These are phyloP conservation scores for Entomortierella lignicola DNA, from an alignment of 192 early-diverging fungal genomes.

Conservation along the genomic window DNA sequence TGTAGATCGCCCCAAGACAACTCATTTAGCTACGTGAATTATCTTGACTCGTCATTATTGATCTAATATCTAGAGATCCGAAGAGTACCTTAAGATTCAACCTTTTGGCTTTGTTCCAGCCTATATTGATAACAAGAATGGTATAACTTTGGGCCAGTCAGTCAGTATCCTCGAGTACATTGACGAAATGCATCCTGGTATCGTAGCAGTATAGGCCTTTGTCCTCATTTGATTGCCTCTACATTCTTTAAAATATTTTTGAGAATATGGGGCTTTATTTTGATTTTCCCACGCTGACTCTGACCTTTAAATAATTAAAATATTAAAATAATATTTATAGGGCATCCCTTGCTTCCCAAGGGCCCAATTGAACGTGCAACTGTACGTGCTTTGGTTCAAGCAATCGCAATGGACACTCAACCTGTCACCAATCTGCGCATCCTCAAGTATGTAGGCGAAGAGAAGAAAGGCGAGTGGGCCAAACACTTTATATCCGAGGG, in stretches of 20 bases:
- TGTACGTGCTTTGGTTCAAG: conserved; percentile 75
- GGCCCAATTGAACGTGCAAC: conserved; percentile 72
- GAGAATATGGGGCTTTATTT: neutral
- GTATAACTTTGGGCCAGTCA: conserved; percentile 71
- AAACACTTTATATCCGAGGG: conserved; percentile 65
- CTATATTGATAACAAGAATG: conserved; percentile 67
- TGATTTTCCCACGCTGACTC: conserved; percentile 25
- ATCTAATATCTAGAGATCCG: conserved; percentile 45
- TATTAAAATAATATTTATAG: too few relatives aligned
- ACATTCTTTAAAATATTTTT: neutral
- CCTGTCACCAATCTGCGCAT: conserved; percentile 89
- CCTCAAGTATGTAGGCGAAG: conserved; percentile 68
- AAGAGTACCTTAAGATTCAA: conserved; percentile 72
- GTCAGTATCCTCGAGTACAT: conserved; percentile 89
- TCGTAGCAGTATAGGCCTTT: neutral
- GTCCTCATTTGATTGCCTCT: neutral
- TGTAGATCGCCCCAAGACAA: too few relatives aligned
- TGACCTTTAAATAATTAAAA: neutral
- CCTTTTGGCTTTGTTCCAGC: conserved; percentile 77
- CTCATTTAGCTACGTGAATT: neutral
- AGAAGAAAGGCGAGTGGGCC: conserved; percentile 70
- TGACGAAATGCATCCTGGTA: conserved; percentile 79
- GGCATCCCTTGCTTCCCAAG: conserved; percentile 75
- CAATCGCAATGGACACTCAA: conserved; percentile 87
- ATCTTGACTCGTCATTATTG: neutral